A percentile compares a stretch with the other conserved stretches of the same genome.
These are phyloP conservation scores for Amaranthus tricolor DNA, from an alignment of 179 eudicot species.

Conservation along the genomic window DNA sequence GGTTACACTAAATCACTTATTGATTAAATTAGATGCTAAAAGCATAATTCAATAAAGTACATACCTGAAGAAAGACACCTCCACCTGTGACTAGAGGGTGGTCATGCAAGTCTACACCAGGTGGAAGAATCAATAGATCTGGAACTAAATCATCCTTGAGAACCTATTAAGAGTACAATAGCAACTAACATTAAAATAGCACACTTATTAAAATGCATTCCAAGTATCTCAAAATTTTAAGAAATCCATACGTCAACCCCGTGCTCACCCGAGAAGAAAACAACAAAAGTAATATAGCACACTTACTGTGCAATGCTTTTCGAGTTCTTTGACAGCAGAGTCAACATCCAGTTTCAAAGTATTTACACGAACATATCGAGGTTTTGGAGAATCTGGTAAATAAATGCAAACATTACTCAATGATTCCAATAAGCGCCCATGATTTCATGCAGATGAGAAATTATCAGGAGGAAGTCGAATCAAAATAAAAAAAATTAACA, in stretches of 20 bases:
- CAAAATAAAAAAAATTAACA: background rate
- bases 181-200: slow-evolving; percentile 15
- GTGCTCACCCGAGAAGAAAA: background rate
- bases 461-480: background rate
- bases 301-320: slow-evolving; percentile 36
- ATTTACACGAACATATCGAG: slow-evolving; percentile 96
- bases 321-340: slow-evolving; percentile 55
- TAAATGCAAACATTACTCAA: slow-evolving; percentile 5
- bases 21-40: background rate
- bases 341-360: slow-evolving; percentile 70
- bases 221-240: slow-evolving; percentile 15
- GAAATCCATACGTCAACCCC: slow-evolving; percentile 3
- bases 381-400: slow-evolving; percentile 63
- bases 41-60: slow-evolving; percentile 13
- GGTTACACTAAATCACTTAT: background rate
- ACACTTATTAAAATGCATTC: slow-evolving; percentile 7
- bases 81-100: slow-evolving; percentile 80
- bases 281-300: background rate
- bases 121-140: slow-evolving; percentile 77
- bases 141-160: slow-evolving; percentile 75
- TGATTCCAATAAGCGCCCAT: background rate
- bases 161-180: slow-evolving; percentile 50
- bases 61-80: slow-evolving; percentile 84
- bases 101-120: slow-evolving; percentile 73
- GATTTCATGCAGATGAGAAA: background rate